Evolutionary conservation across 257 asterid genomes (phyloP).

Genomic region (Solanum bukasovii): DNA sequence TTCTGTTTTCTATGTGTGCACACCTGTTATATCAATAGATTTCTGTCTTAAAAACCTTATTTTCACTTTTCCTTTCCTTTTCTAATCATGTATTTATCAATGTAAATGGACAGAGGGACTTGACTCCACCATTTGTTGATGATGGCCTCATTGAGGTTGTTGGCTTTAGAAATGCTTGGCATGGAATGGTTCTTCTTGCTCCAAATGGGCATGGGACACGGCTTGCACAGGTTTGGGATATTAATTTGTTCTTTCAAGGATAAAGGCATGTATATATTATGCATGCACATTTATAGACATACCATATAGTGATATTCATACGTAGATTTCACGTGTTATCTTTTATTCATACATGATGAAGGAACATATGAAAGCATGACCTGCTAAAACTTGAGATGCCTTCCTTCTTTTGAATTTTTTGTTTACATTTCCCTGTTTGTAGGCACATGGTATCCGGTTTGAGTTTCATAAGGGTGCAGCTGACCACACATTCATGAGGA

Average conservation of each 20-base stretch:
- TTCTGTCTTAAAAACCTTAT: background rate
- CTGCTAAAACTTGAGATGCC: background rate
- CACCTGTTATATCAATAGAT: background rate
- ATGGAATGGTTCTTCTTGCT: slow-evolving; percentile 63
- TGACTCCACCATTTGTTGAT: slow-evolving; percentile 75
- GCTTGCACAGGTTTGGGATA: slow-evolving; percentile 64
- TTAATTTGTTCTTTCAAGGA: background rate
- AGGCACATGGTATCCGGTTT: slow-evolving; percentile 61
- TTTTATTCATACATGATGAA: no score
- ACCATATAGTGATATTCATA: background rate
- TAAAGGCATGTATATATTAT: background rate
- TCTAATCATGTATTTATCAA: background rate
- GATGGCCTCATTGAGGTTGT: slow-evolving; percentile 76
- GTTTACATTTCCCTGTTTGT: background rate
- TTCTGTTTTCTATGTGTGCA: background rate
- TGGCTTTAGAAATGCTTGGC: slow-evolving; percentile 93
- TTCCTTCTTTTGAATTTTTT: background rate
- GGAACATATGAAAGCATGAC: no score
- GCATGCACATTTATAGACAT: background rate
- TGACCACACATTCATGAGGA: slow-evolving; percentile 75
- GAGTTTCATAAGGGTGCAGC: slow-evolving; percentile 70
- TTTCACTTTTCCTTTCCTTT: background rate
- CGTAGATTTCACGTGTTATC: background rate
- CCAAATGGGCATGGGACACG: slow-evolving; percentile 94
- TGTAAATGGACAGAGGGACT: slow-evolving; percentile 38